A percentile compares a stretch with the other conserved stretches of the same genome.
phyloP scores from a whole-genome alignment of 306 rosid species.

The Lablab purpureus region DNA sequence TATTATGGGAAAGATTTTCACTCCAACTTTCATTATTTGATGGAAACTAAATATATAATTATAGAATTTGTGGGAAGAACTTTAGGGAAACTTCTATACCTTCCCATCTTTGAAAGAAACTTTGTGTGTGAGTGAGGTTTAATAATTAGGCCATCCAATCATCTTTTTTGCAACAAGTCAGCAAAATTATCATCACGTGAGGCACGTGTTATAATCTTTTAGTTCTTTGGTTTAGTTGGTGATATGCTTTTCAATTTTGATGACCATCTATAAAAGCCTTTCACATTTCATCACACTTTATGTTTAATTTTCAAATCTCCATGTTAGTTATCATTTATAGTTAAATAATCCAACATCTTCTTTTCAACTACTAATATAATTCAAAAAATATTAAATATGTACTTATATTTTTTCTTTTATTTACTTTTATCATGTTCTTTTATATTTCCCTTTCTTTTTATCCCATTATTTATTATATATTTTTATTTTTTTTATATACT shows the following conservation, averaged over 20 bases:
- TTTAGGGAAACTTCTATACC: slow-evolving; percentile 7
- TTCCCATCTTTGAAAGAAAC: slow-evolving; percentile 11
- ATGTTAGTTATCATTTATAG: neutral
- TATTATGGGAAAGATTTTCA: neutral
- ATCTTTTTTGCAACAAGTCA: neutral
- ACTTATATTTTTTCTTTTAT: too few relatives aligned
- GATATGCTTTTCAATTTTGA: neutral
- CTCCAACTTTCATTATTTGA: neutral
- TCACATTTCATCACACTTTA: neutral
- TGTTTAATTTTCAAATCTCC: neutral
- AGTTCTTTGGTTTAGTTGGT: neutral
- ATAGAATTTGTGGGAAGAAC: neutral
- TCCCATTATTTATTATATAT: too few relatives aligned
- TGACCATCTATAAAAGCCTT: neutral
- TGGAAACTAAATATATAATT: neutral
- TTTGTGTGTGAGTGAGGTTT: neutral
- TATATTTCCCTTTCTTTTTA: too few relatives aligned
- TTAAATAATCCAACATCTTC: too few relatives aligned
- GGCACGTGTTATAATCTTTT: neutral
- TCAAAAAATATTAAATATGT: too few relatives aligned
- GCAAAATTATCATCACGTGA: neutral
- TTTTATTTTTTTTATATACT: too few relatives aligned
- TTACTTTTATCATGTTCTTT: too few relatives aligned
- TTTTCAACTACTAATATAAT: too few relatives aligned
- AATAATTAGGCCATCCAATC: neutral